A percentile compares a stretch with the other conserved stretches of the same genome.
phyloP scores from a whole-genome alignment of 1,284 basidiomycete genomes.

The Cutaneotrichosporon dermatis region DNA sequence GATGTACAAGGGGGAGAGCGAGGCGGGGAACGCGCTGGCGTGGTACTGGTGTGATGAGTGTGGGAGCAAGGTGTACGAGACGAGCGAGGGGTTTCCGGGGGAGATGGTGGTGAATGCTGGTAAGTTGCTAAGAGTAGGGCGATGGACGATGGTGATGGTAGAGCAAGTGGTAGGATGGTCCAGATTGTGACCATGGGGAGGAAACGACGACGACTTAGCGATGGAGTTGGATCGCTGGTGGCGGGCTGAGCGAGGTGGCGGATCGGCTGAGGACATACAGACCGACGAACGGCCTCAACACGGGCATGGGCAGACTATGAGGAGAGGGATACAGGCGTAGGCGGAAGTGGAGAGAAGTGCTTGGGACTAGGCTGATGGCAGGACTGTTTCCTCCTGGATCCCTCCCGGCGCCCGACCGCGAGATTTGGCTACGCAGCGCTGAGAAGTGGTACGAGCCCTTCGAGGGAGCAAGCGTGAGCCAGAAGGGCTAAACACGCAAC shows the following conservation, averaged over 20 bases:
- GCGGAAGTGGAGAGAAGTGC: too few species aligned
- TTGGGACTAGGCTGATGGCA: neutral
- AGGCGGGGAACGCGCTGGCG: neutral
- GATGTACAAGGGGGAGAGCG: neutral
- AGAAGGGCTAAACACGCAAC: neutral
- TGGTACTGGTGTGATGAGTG: neutral
- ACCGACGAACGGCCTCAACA: too few species aligned
- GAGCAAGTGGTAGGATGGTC: too few species aligned
- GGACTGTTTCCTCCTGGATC: constrained; percentile 6
- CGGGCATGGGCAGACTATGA: too few species aligned
- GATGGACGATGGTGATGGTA: too few species aligned
- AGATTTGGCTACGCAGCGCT: constrained; percentile 1
- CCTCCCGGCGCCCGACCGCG: neutral
- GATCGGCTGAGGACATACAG: too few species aligned
- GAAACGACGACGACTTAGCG: too few species aligned
- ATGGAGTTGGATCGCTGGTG: too few species aligned
- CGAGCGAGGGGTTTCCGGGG: neutral
- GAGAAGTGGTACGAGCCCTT: constrained; percentile 5
- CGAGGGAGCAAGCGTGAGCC: neutral
- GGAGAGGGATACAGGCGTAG: too few species aligned
- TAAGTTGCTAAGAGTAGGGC: neutral
- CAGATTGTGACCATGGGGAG: too few species aligned
- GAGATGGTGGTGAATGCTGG: neutral
- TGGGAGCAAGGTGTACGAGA: constrained; percentile 1
- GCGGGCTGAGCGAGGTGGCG: too few species aligned